A percentile compares a stretch with the other conserved stretches of the same genome.
Evolutionary conservation across 345 rosid species (phyloP).

Genomic region (Dipteronia dyeriana): DNA sequence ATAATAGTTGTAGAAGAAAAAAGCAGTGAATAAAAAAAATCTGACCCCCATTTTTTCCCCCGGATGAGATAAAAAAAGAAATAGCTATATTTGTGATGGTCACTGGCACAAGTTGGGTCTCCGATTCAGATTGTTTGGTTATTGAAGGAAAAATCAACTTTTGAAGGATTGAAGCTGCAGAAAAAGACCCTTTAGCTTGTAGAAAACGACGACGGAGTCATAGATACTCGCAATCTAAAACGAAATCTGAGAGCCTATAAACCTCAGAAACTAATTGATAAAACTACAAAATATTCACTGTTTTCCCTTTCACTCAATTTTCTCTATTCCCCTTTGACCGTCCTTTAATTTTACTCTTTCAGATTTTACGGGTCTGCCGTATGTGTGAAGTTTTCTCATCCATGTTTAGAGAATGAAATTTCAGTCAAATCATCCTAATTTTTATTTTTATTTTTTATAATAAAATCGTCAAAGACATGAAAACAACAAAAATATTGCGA

Average conservation of each 20-base stretch:
- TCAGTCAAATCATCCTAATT: too few species aligned
- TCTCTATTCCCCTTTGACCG: too few species aligned
- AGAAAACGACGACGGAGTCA: conserved; percentile 12
- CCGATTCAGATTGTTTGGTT: background rate
- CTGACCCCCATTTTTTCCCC: background rate
- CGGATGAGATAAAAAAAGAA: background rate
- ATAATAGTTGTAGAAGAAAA: too few species aligned
- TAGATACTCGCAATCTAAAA: conserved; percentile 15
- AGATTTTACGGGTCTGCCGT: too few species aligned
- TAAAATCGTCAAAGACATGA: too few species aligned
- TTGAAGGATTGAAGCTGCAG: background rate
- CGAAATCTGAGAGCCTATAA: background rate
- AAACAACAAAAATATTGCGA: too few species aligned
- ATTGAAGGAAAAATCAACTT: conserved; percentile 11
- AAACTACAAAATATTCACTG: background rate
- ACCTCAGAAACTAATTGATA: background rate
- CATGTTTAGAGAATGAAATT: too few species aligned
- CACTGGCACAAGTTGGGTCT: background rate
- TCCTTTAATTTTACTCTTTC: too few species aligned
- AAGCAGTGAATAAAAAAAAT: too few species aligned
- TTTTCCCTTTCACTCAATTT: background rate
- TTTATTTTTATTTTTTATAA: too few species aligned
- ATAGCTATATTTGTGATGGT: background rate
- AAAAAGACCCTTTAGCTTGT: conserved; percentile 6
- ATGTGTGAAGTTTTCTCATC: too few species aligned